Base-by-base conservation (phyloP, 352 stramenopile genomes). In the Phytophthora macrochlamydospora region DNA sequence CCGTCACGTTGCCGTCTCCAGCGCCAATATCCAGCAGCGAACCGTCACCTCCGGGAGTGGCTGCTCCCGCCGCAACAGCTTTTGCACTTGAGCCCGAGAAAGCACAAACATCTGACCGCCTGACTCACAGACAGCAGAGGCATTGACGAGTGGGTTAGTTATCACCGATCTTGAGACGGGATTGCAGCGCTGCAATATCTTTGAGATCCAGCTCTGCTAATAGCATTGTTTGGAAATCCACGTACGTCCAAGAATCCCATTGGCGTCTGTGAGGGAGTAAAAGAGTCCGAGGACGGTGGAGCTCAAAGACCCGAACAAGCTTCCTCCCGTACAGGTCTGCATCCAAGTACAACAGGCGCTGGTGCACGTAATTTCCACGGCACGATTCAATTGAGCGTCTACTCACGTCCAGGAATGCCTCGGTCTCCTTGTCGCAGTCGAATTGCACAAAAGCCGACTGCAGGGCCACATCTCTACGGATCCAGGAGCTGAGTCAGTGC, bases 81-180 rank as follows among this genome's bases (percentile, higher is more conserved):
- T 73, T 63, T 87, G 75, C 50, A 92, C 86, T 67, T 95, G 88
- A 49, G 77, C 74, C 14, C 75, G 65, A 0, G 85, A 95, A 14
- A 94, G 74, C 60, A 95, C 88, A 63, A 95, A 95, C 87, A 95
- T 95, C 78, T 95, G 85, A 35, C 85, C 88, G 69, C 87, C 85
- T 95, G 53, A 8, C 46, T 13, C 51, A 66, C 28, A 32, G 32
- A 53, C 18, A 24, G 18, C 18, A 52, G 35, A 59, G 7, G 31
- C 1, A 43, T 38, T 43, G 24, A 50, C 18, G 32, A 46, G 8
- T 58, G 30, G 62, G 14, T 42, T 29, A 14, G 31, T 55, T 55
- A 30, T 31, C 29, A 55, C 49, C 9, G 44, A 62, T 62, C 29
- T 51, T 73, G 55, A 67, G 68, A 12, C 18, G 24, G 24, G 37